phyloP scores from a whole-genome alignment of 2,329 filamentous ascomycete genomes.

The Ophiocordyceps robertsii region DNA sequence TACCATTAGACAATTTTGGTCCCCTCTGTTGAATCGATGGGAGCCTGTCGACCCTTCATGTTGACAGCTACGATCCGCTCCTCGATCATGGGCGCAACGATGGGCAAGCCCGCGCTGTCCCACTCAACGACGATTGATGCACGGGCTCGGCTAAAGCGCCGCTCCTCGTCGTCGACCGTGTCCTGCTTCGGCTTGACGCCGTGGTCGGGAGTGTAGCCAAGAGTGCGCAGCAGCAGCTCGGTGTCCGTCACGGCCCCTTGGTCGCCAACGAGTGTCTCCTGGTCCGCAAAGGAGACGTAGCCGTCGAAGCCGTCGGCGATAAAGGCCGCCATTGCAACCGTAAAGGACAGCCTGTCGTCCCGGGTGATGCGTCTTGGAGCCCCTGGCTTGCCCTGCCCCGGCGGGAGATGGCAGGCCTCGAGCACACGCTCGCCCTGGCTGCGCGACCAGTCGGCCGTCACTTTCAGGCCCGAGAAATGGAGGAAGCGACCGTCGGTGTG shows the following conservation, averaged over 20 bases:
- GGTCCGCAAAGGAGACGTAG: too few species aligned
- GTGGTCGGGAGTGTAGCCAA: not conserved
- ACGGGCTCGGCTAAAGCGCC: not conserved
- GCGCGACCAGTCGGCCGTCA: too few species aligned
- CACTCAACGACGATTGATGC: not conserved
- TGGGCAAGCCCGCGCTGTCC: not conserved
- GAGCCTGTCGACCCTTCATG: too few species aligned
- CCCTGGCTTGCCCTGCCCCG: too few species aligned
- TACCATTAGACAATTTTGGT: too few species aligned
- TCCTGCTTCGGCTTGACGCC: not conserved
- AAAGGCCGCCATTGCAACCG: constrained; percentile 7
- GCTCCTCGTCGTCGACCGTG: not conserved
- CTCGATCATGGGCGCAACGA: not conserved
- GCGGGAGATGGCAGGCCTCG: too few species aligned
- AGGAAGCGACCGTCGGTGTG: too few species aligned
- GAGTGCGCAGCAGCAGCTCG: constrained; percentile 6
- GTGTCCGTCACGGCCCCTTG: constrained; percentile 13
- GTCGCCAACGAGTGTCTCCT: too few species aligned
- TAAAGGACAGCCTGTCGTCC: not conserved
- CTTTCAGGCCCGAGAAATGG: too few species aligned
- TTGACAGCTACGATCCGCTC: not conserved
- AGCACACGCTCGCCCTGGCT: too few species aligned
- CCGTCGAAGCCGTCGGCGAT: constrained; percentile 12
- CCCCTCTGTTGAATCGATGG: too few species aligned
- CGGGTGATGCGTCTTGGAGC: not conserved